Conservation (phyloP, 179 eudicot genomes). For the Pouteria campechiana region DNA sequence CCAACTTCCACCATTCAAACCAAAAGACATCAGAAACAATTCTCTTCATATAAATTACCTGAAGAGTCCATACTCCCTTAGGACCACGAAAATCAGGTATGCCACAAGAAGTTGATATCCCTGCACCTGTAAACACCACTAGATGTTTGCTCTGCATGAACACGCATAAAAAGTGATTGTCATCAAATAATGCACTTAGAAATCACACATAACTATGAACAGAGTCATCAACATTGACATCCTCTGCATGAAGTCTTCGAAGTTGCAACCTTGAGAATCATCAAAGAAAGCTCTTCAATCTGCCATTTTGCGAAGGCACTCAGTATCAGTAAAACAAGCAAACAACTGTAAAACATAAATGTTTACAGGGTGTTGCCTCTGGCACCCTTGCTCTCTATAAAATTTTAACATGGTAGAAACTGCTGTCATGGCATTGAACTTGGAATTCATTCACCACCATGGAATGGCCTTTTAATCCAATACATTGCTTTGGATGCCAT, state of each 20-base stretch:
- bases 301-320: constrained; percentile 22
- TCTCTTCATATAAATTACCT: constrained; percentile 29
- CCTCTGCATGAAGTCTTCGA: background rate
- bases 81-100: constrained; percentile 99
- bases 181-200: background rate
- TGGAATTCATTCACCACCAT: too few species aligned
- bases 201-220: background rate
- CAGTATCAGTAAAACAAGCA: constrained; percentile 3
- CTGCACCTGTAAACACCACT: constrained; percentile 96
- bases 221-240: background rate
- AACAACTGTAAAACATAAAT: background rate
- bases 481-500: too few species aligned
- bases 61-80: constrained; percentile 97
- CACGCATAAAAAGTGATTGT: constrained; percentile 3
- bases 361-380: background rate
- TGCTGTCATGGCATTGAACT: too few species aligned
- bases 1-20: background rate
- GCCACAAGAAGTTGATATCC: constrained; percentile 97
- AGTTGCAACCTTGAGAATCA: constrained; percentile 64
- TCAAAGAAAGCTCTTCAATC: constrained; percentile 67
- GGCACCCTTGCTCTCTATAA: background rate
- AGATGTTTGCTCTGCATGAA: constrained; percentile 83
- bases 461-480: too few species aligned
- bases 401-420: too few species aligned
- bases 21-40: background rate